Evolutionary conservation across 306 rosid genomes (phyloP), one percentile per base, ranked within the genome.

Genomic region (Malus sylvestris): DNA sequence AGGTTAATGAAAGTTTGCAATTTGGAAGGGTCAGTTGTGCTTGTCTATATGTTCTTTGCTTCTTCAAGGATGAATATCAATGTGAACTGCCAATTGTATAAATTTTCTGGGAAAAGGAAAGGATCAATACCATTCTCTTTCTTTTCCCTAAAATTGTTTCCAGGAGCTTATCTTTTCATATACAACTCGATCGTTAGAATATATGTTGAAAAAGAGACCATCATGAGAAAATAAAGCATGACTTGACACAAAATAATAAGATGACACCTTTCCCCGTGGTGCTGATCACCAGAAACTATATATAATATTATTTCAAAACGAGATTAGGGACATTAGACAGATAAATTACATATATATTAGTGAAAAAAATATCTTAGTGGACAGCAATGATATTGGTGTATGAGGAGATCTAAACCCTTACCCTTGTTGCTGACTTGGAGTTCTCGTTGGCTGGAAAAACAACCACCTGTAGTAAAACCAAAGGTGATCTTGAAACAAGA

Each of bases 91-190:
- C 18, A 11, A 59, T 10, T 59, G 5, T 59, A 59, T 59, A 2
- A 10, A 59, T 22, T 62, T 62, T 63, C 42, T 63, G 11, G 67
- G 68, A 14, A 55, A 55, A 14, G 67, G 10, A 12, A 16, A 32
- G 69, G 69, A 65, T 65, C 69, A 14, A 65, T 65, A 65, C 69
- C 69, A 65, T 65, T 65, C 69, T 19, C 45, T 65, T 30, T 15
- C 10, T 3, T 63, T 29, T 33, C 13, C 23, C 11, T 29, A 8
- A 6, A 59, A 11, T 32, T 14, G 18, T 8, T 65, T 65, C 38
- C 6, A 4, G 53, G 20, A 49, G 63, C 29, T 4, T 58, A 4
- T 58, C 63, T 58, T 10, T 58, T 22, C 30, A 58, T 61, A 27
- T 61, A 61, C 32, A 25, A 61, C 66, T 13, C 35, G 66, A 22